phyloP scores from a whole-genome alignment of 148 eudicot species.

The Spergularia bocconei region DNA sequence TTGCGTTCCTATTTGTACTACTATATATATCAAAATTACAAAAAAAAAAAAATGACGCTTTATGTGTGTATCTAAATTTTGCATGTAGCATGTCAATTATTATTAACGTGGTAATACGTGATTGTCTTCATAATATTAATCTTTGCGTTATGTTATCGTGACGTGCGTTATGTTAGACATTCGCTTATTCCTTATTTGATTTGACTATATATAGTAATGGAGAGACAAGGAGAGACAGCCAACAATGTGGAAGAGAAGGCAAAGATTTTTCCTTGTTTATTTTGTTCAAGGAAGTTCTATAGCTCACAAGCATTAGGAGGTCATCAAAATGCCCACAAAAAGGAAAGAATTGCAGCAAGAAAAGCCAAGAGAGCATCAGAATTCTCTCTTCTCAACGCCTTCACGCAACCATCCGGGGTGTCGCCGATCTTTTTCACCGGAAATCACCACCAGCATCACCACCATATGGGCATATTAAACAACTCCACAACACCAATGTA shows the following conservation, averaged over 20 bases:
- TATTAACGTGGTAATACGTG: no score
- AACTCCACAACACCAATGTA: constrained; percentile 39
- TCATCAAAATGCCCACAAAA: constrained; percentile 97
- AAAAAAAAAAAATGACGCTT: no score
- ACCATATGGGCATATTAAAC: constrained; percentile 37
- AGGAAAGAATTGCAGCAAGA: constrained; percentile 74
- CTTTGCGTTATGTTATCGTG: no score
- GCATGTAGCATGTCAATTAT: no score
- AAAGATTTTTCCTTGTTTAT: constrained; percentile 68
- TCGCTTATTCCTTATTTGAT: background rate
- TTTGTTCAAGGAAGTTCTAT: constrained; percentile 84
- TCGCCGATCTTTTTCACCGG: constrained; percentile 40
- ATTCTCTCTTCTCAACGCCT: constrained; percentile 26
- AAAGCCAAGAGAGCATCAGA: constrained; percentile 40
- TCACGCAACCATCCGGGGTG: constrained; percentile 26
- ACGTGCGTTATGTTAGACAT: no score
- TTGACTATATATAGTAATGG: constrained; percentile 36
- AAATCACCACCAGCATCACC: constrained; percentile 38
- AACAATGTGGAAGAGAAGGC: constrained; percentile 27
- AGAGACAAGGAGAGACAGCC: constrained; percentile 28
- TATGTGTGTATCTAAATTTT: no score
- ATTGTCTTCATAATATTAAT: no score
- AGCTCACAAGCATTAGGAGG: constrained; percentile 98
- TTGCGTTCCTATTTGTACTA: no score
- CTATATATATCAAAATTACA: no score